Percentiles rank a stretch among this genome's conserved stretches.
These are phyloP conservation scores for Strobilomyces confusus DNA, from an alignment of 768 basidiomycete species.

Conservation along the genomic window DNA sequence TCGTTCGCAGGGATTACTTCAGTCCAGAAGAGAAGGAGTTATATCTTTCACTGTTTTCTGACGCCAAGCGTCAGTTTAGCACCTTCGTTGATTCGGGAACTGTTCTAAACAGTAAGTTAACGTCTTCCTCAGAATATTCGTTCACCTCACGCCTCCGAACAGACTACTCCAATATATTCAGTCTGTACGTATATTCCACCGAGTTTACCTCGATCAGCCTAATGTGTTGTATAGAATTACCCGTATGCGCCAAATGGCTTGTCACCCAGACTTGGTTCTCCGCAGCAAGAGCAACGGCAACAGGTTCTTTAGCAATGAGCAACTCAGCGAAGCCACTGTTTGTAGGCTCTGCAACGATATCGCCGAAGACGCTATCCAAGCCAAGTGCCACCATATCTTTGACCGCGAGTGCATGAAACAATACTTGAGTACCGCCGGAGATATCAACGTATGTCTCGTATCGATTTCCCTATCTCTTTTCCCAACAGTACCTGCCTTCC, in stretches of 20 bases:
- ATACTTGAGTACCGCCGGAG: constrained; percentile 75
- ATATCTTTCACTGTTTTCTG: constrained; percentile 86
- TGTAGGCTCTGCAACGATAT: constrained; percentile 97
- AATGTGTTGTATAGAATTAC: constrained; percentile 58
- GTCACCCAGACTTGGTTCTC: constrained; percentile 91
- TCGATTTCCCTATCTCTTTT: neutral
- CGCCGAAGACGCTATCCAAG: constrained; percentile 94
- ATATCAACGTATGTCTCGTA: constrained; percentile 48
- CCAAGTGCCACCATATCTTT: constrained; percentile 91
- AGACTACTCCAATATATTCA: constrained; percentile 92
- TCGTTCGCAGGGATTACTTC: constrained; percentile 88
- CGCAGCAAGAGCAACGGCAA: constrained; percentile 76
- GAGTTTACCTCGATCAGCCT: neutral
- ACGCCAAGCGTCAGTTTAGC: constrained; percentile 86
- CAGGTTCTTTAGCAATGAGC: constrained; percentile 51
- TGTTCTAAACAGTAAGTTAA: constrained; percentile 78
- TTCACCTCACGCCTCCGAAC: constrained; percentile 3
- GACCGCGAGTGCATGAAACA: constrained; percentile 95
- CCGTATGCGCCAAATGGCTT: constrained; percentile 94
- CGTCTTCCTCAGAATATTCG: neutral
- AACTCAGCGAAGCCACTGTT: constrained; percentile 71
- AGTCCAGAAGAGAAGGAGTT: constrained; percentile 96
- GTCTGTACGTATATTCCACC: constrained; percentile 45
- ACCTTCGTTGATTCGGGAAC: constrained; percentile 92
- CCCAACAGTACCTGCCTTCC: neutral